These are phyloP conservation scores for Acanthochlamys bracteata DNA, from an alignment of 106 monocot genomes.

Conservation along the genomic window DNA sequence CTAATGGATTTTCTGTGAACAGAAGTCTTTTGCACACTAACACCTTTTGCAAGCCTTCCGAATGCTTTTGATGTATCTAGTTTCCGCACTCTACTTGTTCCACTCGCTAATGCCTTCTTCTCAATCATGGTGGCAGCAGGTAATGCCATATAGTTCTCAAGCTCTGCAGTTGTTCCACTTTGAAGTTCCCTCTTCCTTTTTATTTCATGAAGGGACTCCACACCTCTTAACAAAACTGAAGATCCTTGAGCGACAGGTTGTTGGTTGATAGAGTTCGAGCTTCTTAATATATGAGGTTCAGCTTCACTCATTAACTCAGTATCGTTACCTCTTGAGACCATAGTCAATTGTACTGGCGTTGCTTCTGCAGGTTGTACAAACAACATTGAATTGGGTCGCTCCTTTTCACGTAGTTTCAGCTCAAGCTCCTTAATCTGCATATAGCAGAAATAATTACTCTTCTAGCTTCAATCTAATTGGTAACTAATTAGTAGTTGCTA, in stretches of 20 bases:
- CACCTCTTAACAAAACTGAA: slow-evolving; percentile 29
- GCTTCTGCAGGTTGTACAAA: slow-evolving; percentile 10
- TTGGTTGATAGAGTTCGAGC: slow-evolving; percentile 37
- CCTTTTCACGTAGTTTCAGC: slow-evolving; percentile 30
- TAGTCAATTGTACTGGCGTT: slow-evolving; percentile 18
- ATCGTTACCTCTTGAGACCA: slow-evolving; percentile 11
- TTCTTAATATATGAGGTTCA: slow-evolving; percentile 40
- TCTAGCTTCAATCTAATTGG: neutral
- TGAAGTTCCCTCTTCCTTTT: slow-evolving; percentile 45
- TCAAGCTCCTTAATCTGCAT: slow-evolving; percentile 50
- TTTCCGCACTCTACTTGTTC: slow-evolving; percentile 22
- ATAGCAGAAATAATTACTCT: neutral
- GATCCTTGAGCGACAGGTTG: slow-evolving; percentile 11
- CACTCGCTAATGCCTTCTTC: slow-evolving; percentile 30
- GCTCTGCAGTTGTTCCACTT: slow-evolving; percentile 12
- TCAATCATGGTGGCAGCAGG: slow-evolving; percentile 11
- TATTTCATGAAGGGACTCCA: slow-evolving; percentile 45
- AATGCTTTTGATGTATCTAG: slow-evolving; percentile 45
- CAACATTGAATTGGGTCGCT: slow-evolving; percentile 13
- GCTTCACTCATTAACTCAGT: slow-evolving; percentile 17
- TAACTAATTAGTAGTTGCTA: neutral
- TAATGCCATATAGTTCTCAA: slow-evolving; percentile 22
- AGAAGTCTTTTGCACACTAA: slow-evolving; percentile 12
- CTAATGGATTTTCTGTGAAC: slow-evolving; percentile 17
- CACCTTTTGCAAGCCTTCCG: slow-evolving; percentile 38